Evolutionary conservation across 1,284 basidiomycete species (phyloP).

Genomic region (Heterobasidion annosum): DNA sequence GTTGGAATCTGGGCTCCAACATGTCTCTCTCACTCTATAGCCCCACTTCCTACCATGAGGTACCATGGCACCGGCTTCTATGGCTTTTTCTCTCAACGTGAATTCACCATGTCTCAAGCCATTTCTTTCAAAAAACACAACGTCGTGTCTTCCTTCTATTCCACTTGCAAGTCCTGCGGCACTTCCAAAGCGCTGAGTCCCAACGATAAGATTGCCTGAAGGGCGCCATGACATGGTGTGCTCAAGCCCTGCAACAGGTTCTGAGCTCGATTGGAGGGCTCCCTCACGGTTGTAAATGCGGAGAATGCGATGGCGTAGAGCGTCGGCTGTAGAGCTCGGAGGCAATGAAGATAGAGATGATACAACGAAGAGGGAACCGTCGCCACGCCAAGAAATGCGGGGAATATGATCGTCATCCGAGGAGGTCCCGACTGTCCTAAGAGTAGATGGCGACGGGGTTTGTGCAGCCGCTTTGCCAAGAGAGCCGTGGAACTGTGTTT

Average conservation of each 20-base stretch:
- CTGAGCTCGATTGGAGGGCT: slow-evolving; percentile 77
- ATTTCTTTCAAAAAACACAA: slow-evolving; percentile 95
- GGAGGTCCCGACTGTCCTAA: slow-evolving; percentile 34
- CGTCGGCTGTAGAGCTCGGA: not conserved
- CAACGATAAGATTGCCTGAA: slow-evolving; percentile 79
- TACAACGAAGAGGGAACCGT: slow-evolving; percentile 84
- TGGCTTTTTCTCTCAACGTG: slow-evolving; percentile 45
- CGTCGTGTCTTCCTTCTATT: slow-evolving; percentile 64
- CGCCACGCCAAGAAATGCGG: slow-evolving; percentile 89
- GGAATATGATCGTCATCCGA: slow-evolving; percentile 71
- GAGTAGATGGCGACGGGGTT: slow-evolving; percentile 30
- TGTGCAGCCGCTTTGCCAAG: slow-evolving; percentile 84
- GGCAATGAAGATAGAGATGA: slow-evolving; percentile 49
- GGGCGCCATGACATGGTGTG: slow-evolving; percentile 83
- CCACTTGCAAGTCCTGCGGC: not conserved
- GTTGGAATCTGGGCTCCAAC: slow-evolving; percentile 88
- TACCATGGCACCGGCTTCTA: slow-evolving; percentile 22
- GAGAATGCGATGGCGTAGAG: slow-evolving; percentile 42
- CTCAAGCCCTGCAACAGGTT: slow-evolving; percentile 78
- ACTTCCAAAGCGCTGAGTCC: slow-evolving; percentile 68
- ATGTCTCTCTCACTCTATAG: slow-evolving; percentile 67
- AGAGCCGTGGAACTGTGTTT: slow-evolving; percentile 97
- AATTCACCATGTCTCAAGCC: slow-evolving; percentile 92
- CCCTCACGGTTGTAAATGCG: slow-evolving; percentile 81
- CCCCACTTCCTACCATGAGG: slow-evolving; percentile 33